phyloP scores from a whole-genome alignment of 2,329 filamentous ascomycete genomes.

The Coleophoma crateriformis region DNA sequence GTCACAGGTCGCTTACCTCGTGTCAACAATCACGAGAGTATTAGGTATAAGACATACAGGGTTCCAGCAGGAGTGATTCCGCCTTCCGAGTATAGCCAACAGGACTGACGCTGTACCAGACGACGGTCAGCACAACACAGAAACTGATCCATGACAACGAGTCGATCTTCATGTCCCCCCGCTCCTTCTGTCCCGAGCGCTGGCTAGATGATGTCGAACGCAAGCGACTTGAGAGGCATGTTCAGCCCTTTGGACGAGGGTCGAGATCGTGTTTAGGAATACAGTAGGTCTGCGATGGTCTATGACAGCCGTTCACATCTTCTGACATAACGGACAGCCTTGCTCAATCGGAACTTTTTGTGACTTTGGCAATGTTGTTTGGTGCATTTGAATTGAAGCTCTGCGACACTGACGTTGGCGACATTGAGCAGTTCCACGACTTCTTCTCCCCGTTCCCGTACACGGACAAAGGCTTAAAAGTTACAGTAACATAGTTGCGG shows the following conservation, averaged over 20 bases:
- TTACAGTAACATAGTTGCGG: neutral
- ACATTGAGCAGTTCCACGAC: constrained; percentile 10
- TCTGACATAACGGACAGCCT: constrained; percentile 3
- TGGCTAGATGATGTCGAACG: constrained; percentile 7
- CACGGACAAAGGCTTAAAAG: constrained; percentile 4
- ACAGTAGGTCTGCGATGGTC: constrained; percentile 3
- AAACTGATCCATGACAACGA: constrained; percentile 10
- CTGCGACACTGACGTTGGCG: constrained; percentile 6
- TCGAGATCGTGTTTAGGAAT: constrained; percentile 7
- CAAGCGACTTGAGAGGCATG: constrained; percentile 9
- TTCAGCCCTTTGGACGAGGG: constrained; percentile 8
- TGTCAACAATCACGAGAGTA: constrained; percentile 7
- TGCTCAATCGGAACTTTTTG: constrained; percentile 10
- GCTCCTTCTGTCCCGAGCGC: constrained; percentile 9
- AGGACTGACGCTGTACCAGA: constrained; percentile 2
- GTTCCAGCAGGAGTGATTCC: constrained; percentile 7
- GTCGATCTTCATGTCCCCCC: constrained; percentile 10
- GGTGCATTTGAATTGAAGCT: constrained; percentile 6
- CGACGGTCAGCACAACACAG: constrained; percentile 12
- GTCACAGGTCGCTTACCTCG: constrained; percentile 9
- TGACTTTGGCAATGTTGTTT: constrained; percentile 10
- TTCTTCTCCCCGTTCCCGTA: constrained; percentile 10
- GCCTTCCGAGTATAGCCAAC: too few species aligned
- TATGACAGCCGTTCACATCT: too few species aligned
- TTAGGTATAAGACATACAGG: constrained; percentile 4